Evolutionary conservation across 2,329 filamentous ascomycete species (phyloP), one percentile per base, ranked within the genome.

Genomic region (Ceratocystis huliohia): DNA sequence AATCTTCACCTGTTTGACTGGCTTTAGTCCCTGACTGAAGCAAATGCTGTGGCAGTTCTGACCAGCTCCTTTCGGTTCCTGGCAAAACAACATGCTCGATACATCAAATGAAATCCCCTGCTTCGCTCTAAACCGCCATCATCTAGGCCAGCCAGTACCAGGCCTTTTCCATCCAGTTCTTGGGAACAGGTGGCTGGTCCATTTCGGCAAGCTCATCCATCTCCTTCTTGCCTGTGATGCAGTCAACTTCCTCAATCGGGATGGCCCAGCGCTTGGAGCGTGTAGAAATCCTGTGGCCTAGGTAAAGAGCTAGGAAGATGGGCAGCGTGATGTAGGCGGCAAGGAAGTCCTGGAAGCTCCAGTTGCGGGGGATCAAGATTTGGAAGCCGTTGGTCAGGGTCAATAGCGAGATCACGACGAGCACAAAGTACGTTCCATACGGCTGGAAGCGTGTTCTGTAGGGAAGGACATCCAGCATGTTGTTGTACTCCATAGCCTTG

Each of bases 381-480:
- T 85, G 82, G 75, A 91, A 93, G 1, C 88, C 89, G 71, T 90
- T 90, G 70, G 89, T 86, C 2, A 92, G 75, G 1, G 81, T 83
- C n/a, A 92, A 78, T 30, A 89, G 75, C 2, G 74, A 73, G 65
- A 90, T 81, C 28, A 84, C 72, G 17, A 81, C 73, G 1, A 90
- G 79, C 8, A 81, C 79, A 65, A 82, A 75, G 71, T 80, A 89
- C 0, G 87, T 82, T 1, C 83, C 84, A 72, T 86, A 91, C 0
- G 88, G 83, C 73, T 85, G 82, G 13, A 79, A 72, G 0, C 76
- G 75, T 0, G 82, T 81, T 63, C 72, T 75, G 76, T 80, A 85
- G 0, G 83, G 83, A 3, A 84, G 75, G 1, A 73, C 74, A 25
- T 79, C 71, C 44, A 81, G 70, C 69, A 87, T 74, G 66, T 78